phyloP scores from a whole-genome alignment of 116 monocot genomes.

The Papilionanthe hybrid region DNA sequence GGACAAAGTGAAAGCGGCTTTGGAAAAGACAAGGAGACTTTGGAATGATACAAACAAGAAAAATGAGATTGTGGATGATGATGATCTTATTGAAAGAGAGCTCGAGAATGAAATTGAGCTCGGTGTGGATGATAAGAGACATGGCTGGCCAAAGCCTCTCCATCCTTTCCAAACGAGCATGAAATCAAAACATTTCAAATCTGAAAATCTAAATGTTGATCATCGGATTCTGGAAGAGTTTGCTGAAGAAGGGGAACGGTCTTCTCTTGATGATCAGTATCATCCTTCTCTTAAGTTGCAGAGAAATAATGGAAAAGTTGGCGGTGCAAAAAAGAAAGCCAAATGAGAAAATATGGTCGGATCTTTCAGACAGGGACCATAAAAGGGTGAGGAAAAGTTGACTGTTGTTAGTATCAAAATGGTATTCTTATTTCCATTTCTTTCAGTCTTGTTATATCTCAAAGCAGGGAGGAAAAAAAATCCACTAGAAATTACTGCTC shows the following conservation, averaged over 20 bases:
- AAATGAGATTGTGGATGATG: slow-evolving; percentile 22
- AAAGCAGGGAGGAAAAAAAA: too few relatives aligned
- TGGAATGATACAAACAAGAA: slow-evolving; percentile 8
- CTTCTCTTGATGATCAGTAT: slow-evolving; percentile 21
- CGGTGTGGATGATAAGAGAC: background rate
- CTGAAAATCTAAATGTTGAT: background rate
- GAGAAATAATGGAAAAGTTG: background rate
- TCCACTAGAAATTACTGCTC: too few relatives aligned
- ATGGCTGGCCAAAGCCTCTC: slow-evolving; percentile 5
- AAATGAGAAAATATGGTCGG: slow-evolving; percentile 2
- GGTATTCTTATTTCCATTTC: too few relatives aligned
- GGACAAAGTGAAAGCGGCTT: too few relatives aligned
- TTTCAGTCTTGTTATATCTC: too few relatives aligned
- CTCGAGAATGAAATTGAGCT: slow-evolving; percentile 32
- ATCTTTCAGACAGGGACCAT: slow-evolving; percentile 15
- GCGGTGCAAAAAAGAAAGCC: background rate
- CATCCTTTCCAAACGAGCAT: background rate
- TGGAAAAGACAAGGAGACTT: too few relatives aligned
- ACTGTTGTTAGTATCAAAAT: too few relatives aligned
- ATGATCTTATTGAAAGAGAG: too few relatives aligned
- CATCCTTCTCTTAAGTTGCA: slow-evolving; percentile 6
- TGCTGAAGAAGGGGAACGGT: slow-evolving; percentile 33
- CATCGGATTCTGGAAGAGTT: slow-evolving; percentile 1
- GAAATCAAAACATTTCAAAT: background rate
- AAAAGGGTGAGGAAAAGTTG: slow-evolving; percentile 1